phyloP scores from a whole-genome alignment of 371 early-diverging fungal genomes.

The Mucor mucedo region DNA sequence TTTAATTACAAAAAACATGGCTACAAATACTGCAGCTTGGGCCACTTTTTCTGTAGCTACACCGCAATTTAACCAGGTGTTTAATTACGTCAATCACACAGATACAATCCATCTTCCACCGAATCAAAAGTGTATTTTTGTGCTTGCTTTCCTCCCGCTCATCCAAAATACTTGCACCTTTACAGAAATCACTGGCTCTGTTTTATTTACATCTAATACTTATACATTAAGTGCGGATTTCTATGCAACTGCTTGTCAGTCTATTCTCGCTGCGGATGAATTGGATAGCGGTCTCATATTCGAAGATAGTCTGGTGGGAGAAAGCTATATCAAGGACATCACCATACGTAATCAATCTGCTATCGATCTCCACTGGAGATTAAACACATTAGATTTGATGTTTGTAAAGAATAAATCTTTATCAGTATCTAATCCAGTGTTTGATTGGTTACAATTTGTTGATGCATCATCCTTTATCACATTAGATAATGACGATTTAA shows the following conservation, averaged over 20 bases:
- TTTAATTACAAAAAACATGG: slow-evolving; percentile 16
- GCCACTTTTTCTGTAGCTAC: slow-evolving; percentile 28
- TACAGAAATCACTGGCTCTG: background rate
- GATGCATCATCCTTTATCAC: slow-evolving; percentile 74
- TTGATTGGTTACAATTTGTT: slow-evolving; percentile 66
- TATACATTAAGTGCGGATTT: slow-evolving; percentile 33
- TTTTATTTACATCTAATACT: background rate
- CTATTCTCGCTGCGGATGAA: slow-evolving; percentile 84
- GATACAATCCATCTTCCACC: slow-evolving; percentile 65
- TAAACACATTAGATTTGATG: slow-evolving; percentile 67
- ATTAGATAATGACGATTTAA: slow-evolving; percentile 39
- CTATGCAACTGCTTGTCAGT: slow-evolving; percentile 75
- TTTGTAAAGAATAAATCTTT: background rate
- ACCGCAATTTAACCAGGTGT: slow-evolving; percentile 78
- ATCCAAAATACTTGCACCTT: slow-evolving; percentile 2
- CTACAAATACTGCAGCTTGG: slow-evolving; percentile 52
- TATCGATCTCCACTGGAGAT: slow-evolving; percentile 81
- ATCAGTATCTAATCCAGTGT: slow-evolving; percentile 25
- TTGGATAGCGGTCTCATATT: slow-evolving; percentile 82
- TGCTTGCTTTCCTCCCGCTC: slow-evolving; percentile 75
- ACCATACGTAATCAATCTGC: slow-evolving; percentile 85
- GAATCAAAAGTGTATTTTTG: slow-evolving; percentile 57
- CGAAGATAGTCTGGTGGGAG: slow-evolving; percentile 86
- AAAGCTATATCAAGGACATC: slow-evolving; percentile 82
- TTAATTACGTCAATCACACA: slow-evolving; percentile 80